phyloP scores from a whole-genome alignment of 2,329 filamentous ascomycete species.

The Fusarium sacchari region DNA sequence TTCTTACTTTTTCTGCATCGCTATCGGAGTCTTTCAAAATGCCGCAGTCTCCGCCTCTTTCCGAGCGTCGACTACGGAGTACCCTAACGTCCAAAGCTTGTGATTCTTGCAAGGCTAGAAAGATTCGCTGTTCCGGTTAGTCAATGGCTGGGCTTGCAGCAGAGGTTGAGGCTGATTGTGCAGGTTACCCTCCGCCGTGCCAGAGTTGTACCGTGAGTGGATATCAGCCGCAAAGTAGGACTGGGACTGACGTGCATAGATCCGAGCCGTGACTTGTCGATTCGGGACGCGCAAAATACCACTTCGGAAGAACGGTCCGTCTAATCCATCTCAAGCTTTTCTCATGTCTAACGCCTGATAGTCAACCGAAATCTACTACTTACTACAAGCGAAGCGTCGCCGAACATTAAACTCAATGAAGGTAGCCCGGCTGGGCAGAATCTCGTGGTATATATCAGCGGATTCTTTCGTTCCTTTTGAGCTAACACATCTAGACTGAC shows the following conservation, averaged over 20 bases:
- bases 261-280: conserved; percentile 13
- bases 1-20: neutral
- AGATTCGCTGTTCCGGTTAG: conserved; percentile 38
- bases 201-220: conserved; percentile 25
- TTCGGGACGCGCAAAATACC: conserved; percentile 37
- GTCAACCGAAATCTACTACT: neutral
- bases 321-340: neutral
- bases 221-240: fast-evolving
- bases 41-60: neutral
- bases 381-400: fast-evolving
- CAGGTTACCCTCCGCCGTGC: conserved; percentile 37
- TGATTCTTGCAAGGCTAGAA: conserved; percentile 35
- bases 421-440: neutral
- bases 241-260: conserved; percentile 2
- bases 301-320: conserved; percentile 27
- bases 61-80: conserved; percentile 18
- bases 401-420: neutral
- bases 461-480: fast-evolving
- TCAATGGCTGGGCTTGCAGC: too few relatives aligned
- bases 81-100: conserved; percentile 35
- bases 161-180: neutral
- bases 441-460: neutral
- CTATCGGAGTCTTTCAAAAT: neutral
- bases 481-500: neutral
- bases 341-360: neutral